These are phyloP conservation scores for Adansonia gregorii DNA, from an alignment of 441 rosid species.

Conservation along the genomic window DNA sequence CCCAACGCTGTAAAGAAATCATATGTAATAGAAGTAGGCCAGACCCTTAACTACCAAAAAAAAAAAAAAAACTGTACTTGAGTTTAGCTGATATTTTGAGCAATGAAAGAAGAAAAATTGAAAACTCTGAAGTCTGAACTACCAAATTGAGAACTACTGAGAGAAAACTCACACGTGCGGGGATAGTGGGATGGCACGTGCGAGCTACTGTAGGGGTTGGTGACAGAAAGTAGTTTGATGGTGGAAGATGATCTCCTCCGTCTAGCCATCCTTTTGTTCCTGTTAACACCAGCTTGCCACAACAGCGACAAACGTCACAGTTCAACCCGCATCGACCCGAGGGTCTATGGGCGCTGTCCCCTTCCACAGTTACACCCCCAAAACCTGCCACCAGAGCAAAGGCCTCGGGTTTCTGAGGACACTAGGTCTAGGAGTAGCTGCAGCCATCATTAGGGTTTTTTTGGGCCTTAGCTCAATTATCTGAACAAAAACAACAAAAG, in stretches of 20 bases:
- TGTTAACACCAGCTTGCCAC: conserved; percentile 56
- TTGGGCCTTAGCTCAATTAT: conserved; percentile 40
- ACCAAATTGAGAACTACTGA: neutral
- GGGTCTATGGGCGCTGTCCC: conserved; percentile 37
- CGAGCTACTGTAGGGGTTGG: conserved; percentile 40
- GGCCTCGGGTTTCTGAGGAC: conserved; percentile 66
- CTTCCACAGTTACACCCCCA: conserved; percentile 38
- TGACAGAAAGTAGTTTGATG: conserved; percentile 54
- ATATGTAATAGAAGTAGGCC: neutral
- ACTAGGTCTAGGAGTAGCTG: conserved; percentile 21
- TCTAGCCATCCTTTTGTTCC: conserved; percentile 88
- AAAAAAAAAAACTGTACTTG: neutral
- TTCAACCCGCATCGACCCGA: conserved; percentile 50
- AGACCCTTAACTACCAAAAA: neutral
- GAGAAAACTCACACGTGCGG: conserved; percentile 77
- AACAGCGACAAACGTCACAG: conserved; percentile 44
- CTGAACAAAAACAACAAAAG: conserved; percentile 29
- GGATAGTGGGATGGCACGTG: conserved; percentile 59
- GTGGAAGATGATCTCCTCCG: conserved; percentile 72
- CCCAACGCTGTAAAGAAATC: neutral
- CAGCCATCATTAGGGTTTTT: conserved; percentile 43
- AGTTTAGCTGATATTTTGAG: neutral
- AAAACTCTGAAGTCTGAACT: neutral
- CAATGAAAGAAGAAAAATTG: neutral
- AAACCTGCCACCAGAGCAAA: conserved; percentile 58